These are phyloP conservation scores for Babesia sp. DNA, from an alignment of 169 alveolate genomes.

Conservation along the genomic window DNA sequence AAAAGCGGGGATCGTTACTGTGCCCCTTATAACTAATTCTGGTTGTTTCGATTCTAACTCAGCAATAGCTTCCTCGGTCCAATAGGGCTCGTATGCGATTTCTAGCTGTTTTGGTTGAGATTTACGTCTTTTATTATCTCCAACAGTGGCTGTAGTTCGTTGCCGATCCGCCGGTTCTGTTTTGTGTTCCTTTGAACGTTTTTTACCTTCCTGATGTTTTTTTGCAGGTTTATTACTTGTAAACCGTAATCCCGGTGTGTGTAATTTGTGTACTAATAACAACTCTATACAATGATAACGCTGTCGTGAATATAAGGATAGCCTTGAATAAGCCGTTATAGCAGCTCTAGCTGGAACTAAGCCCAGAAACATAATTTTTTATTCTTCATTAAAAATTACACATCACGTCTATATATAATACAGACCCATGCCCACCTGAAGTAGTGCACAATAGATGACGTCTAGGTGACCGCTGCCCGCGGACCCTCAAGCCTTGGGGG, in stretches of 20 bases:
- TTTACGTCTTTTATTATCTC: neutral
- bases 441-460: too few relatives aligned
- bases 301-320: neutral
- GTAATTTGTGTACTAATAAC: neutral
- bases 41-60: slow-evolving; percentile 37
- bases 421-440: too few relatives aligned
- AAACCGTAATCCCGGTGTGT: neutral
- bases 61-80: slow-evolving; percentile 31
- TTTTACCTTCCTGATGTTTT: neutral
- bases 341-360: slow-evolving; percentile 6
- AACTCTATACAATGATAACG: neutral
- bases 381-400: neutral
- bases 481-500: neutral
- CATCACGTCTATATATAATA: too few relatives aligned
- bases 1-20: slow-evolving; percentile 63
- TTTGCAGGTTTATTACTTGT: neutral
- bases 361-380: neutral
- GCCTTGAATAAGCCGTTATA: neutral
- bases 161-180: neutral
- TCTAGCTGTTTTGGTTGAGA: neutral
- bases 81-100: slow-evolving; percentile 48
- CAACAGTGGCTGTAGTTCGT: neutral
- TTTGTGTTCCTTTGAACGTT: neutral
- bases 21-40: slow-evolving; percentile 54
- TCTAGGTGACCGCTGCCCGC: neutral